These are phyloP conservation scores for Cladosporium austrohemisphaericum DNA, from an alignment of 2,329 filamentous ascomycete species.

Conservation along the genomic window DNA sequence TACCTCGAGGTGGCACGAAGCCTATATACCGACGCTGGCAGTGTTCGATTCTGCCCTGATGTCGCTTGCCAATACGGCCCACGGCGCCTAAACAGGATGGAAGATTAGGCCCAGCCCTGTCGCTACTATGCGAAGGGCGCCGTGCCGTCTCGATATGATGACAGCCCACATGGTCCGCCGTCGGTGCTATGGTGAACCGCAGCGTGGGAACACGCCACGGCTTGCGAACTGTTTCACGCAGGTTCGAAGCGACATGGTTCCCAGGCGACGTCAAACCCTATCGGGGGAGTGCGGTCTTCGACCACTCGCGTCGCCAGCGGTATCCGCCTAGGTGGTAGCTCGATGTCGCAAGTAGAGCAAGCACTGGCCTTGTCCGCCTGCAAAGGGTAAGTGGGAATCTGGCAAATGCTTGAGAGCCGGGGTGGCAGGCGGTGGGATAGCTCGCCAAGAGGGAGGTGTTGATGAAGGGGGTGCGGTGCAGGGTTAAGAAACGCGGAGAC, in stretches of 20 bases:
- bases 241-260: conserved; percentile 2
- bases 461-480: conserved; percentile 9
- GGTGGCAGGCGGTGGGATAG: too few relatives aligned
- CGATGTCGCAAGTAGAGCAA: conserved; percentile 13
- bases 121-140: background rate
- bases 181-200: background rate
- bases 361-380: background rate
- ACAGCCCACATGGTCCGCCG: conserved; percentile 8
- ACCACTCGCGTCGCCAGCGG: background rate
- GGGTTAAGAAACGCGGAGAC: conserved; percentile 1
- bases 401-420: too few relatives aligned
- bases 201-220: background rate
- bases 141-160: conserved; percentile 5
- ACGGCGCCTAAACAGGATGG: conserved; percentile 9
- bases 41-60: background rate
- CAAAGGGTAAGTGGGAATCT: background rate
- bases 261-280: conserved; percentile 1
- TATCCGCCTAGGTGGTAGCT: background rate
- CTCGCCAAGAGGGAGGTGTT: too few relatives aligned
- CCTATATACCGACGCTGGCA: conserved; percentile 5
- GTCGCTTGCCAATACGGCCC: conserved; percentile 2
- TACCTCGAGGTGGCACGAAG: conserved; percentile 3
- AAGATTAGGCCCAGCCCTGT: conserved; percentile 1
- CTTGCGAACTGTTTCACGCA: conserved; percentile 7
- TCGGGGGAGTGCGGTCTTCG: background rate